Evolutionary conservation across 2,329 filamentous ascomycete species (phyloP).

Genomic region (Ophiostoma montium): DNA sequence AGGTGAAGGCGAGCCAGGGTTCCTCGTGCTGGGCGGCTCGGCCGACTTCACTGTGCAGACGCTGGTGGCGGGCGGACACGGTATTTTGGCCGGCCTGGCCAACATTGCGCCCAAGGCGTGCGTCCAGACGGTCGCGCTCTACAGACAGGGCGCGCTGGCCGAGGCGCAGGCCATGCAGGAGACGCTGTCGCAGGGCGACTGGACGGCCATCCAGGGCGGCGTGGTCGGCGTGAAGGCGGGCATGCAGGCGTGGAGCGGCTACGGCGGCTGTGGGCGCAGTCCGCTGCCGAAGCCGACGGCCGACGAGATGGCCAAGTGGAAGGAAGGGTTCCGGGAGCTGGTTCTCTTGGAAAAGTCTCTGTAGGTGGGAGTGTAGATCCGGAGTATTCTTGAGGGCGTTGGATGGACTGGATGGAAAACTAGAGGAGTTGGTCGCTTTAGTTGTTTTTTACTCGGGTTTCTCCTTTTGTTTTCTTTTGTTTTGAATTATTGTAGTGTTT

Average conservation of each 20-base stretch:
- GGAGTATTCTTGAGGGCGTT: neutral
- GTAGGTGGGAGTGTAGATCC: slow-evolving; percentile 15
- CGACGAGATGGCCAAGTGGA: slow-evolving; percentile 36
- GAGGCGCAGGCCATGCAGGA: slow-evolving; percentile 53
- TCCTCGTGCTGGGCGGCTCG: slow-evolving; percentile 58
- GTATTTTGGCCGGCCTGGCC: slow-evolving; percentile 57
- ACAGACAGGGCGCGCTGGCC: slow-evolving; percentile 37
- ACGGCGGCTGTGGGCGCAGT: slow-evolving; percentile 39
- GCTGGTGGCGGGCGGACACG: slow-evolving; percentile 52
- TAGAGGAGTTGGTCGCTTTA: neutral
- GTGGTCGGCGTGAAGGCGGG: slow-evolving; percentile 59
- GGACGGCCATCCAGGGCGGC: slow-evolving; percentile 57
- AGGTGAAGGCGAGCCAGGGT: slow-evolving; percentile 24
- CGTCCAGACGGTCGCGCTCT: slow-evolving; percentile 46
- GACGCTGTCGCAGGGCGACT: slow-evolving; percentile 53
- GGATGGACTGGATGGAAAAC: neutral
- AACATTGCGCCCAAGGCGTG: slow-evolving; percentile 58
- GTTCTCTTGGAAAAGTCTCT: slow-evolving; percentile 36
- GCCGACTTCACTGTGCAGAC: slow-evolving; percentile 61
- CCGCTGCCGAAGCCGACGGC: slow-evolving; percentile 36
- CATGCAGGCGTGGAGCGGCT: slow-evolving; percentile 51
- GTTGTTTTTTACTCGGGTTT: too few species aligned
- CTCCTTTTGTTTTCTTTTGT: too few species aligned
- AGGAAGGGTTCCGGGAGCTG: slow-evolving; percentile 40
- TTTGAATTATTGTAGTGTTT: too few species aligned